A percentile compares a stretch with the other conserved stretches of the same genome.
Evolutionary conservation across 805 yeast genomes (phyloP).

Genomic region (Candida adriatica): DNA sequence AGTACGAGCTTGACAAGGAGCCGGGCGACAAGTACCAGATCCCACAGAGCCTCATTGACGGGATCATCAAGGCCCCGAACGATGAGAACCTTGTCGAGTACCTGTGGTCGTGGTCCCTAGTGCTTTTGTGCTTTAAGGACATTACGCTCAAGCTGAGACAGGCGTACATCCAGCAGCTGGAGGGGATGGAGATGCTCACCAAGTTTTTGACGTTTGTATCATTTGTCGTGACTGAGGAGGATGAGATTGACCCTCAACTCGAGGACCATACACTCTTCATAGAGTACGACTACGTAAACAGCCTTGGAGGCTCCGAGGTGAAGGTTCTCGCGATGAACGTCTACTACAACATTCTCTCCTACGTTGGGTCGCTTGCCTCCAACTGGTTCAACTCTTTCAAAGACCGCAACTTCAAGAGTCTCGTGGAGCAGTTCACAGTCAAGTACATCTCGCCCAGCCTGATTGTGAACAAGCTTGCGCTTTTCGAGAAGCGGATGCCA

Average conservation of each 20-base stretch:
- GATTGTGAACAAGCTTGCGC: constrained; percentile 48
- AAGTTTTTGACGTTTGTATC: constrained; percentile 48
- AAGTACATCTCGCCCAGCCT: constrained; percentile 58
- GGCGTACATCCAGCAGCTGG: constrained; percentile 50
- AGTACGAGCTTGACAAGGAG: constrained; percentile 44
- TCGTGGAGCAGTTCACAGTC: constrained; percentile 57
- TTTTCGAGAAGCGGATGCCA: constrained; percentile 32
- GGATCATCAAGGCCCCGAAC: constrained; percentile 24
- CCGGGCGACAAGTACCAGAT: constrained; percentile 23
- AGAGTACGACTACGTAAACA: constrained; percentile 12
- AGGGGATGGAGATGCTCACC: constrained; percentile 36
- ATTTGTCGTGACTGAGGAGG: constrained; percentile 38
- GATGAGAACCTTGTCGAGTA: constrained; percentile 33
- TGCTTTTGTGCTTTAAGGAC: constrained; percentile 55
- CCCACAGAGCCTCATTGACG: constrained; percentile 30
- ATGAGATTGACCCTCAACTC: constrained; percentile 17
- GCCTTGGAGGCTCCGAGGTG: constrained; percentile 21
- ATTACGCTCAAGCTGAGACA: constrained; percentile 60
- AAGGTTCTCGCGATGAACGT: constrained; percentile 40
- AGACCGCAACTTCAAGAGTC: constrained; percentile 54
- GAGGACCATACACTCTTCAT: constrained; percentile 20
- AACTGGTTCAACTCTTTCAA: constrained; percentile 68
- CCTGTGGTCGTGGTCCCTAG: constrained; percentile 63
- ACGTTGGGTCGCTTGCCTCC: constrained; percentile 52
- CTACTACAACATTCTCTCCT: constrained; percentile 40